phyloP scores from a whole-genome alignment of 2,329 filamentous ascomycete genomes.

The Beauveria bassiana region DNA sequence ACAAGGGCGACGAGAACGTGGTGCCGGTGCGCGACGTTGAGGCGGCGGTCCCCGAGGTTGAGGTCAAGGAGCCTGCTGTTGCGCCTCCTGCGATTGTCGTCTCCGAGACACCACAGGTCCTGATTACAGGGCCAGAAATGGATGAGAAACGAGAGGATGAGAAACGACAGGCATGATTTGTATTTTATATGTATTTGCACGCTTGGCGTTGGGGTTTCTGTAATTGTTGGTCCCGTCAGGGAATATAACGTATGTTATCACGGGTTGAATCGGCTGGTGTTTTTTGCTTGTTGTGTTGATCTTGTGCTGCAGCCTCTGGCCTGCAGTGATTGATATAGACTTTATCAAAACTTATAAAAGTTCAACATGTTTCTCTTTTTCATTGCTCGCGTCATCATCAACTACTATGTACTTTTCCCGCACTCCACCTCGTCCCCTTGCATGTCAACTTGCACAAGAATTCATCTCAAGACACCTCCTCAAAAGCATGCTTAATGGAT shows the following conservation, averaged over 20 bases:
- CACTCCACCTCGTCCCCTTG: neutral
- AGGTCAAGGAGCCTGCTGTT: neutral
- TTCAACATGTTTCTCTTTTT: no score
- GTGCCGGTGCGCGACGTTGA: neutral
- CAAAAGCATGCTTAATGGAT: slow-evolving; percentile 4
- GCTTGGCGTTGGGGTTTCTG: neutral
- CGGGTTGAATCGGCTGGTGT: no score
- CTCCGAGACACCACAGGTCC: slow-evolving; percentile 3
- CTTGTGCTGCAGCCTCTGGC: no score
- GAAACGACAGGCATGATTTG: neutral
- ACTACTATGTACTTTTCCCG: neutral
- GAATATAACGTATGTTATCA: no score
- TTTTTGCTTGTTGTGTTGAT: neutral
- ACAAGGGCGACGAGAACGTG: neutral
- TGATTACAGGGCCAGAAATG: neutral
- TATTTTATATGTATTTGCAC: slow-evolving; percentile 9
- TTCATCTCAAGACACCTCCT: slow-evolving; percentile 5
- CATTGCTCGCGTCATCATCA: neutral
- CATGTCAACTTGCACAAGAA: neutral
- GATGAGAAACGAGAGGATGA: slow-evolving; percentile 4
- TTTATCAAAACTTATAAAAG: neutral
- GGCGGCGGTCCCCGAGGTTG: neutral
- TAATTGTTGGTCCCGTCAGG: no score
- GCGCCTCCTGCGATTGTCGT: slow-evolving; percentile 8
- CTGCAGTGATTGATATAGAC: neutral